These are phyloP conservation scores for Lodderomyces theae DNA, from an alignment of 1,139 yeast species.

Conservation along the genomic window DNA sequence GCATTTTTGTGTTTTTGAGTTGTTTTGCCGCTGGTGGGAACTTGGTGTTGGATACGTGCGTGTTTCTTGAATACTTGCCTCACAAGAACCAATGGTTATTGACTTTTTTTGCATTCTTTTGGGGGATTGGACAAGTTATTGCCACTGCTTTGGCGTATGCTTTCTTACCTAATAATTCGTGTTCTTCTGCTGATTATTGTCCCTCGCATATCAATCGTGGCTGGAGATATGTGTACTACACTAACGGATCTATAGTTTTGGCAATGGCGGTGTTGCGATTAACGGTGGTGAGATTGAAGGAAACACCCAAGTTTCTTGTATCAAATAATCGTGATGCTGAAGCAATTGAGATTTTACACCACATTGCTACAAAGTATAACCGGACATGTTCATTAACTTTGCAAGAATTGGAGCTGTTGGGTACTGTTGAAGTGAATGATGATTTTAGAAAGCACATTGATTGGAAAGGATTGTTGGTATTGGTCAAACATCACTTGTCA, in stretches of 20 bases:
- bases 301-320: conserved; percentile 36
- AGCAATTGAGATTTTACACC: conserved; percentile 27
- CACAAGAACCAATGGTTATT: conserved; percentile 45
- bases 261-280: conserved; percentile 28
- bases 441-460: conserved; percentile 20
- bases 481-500: conserved; percentile 23
- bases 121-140: conserved; percentile 37
- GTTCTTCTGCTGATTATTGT: conserved; percentile 27
- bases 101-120: conserved; percentile 35
- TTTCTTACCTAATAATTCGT: conserved; percentile 29
- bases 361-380: conserved; percentile 28
- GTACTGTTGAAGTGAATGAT: conserved; percentile 22
- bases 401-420: conserved; percentile 28
- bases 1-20: conserved; percentile 46
- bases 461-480: conserved; percentile 16
- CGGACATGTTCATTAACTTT: conserved; percentile 28
- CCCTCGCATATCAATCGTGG: conserved; percentile 31
- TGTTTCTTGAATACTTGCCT: conserved; percentile 58
- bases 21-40: conserved; percentile 58
- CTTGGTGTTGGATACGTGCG: conserved; percentile 57
- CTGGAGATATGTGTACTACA: conserved; percentile 38
- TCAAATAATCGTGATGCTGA: conserved; percentile 34
- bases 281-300: conserved; percentile 25
- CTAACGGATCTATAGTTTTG: conserved; percentile 31
- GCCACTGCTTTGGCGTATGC: conserved; percentile 34